Evolutionary conservation across 495 filamentous ascomycete genomes (phyloP), one percentile per base, ranked within the genome.

Genomic region (Talaromyces wortmannii): DNA sequence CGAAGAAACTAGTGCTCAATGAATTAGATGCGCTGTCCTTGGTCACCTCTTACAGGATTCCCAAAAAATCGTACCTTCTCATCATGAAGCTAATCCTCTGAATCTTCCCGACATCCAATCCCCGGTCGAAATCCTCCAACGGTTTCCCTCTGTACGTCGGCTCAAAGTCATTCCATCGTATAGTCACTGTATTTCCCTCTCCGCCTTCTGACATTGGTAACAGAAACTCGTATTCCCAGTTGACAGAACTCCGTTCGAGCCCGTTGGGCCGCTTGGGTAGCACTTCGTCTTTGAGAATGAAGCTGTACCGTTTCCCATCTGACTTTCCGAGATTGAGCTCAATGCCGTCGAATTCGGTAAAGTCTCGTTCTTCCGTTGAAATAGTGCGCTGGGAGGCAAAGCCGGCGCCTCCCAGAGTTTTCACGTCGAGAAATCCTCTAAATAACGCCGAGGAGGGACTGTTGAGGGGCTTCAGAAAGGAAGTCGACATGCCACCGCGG

Each of bases 361-460:
- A 63, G 59, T 89, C 74, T 6, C 61, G 55, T 0, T 68, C 63
- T 12, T 75, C 72, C 0, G 48, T 47, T n/a, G 72, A 72, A 10
- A 71, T 71, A 10, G 89, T 89, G 29, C 86, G 81, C 59, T 92
- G 88, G 0, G 81, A 85, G 1, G 90, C 89, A 63, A 95, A 95
- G 5, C 90, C 91, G 0, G 91, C 89, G 8, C 88, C 88, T 11
- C 88, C 88, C 0, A 95, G 81, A 0, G 84, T 82, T n/a, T 71
- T 75, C 47, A 85, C 87, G 65, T 92, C 88, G 5, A 95, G 80
- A 15, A 70, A 69, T 8, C 90, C 91, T 45, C 78, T 65, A 67
- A 95, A 92, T 1, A 63, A 57, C 6, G 71, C 68, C 13, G 52
- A 53, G 18, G 18, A 17, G 43, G 40, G 31, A 6, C 45, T 15